Conservation (phyloP, 2,329 filamentous ascomycete genomes). For the Fusarium stilboides region DNA sequence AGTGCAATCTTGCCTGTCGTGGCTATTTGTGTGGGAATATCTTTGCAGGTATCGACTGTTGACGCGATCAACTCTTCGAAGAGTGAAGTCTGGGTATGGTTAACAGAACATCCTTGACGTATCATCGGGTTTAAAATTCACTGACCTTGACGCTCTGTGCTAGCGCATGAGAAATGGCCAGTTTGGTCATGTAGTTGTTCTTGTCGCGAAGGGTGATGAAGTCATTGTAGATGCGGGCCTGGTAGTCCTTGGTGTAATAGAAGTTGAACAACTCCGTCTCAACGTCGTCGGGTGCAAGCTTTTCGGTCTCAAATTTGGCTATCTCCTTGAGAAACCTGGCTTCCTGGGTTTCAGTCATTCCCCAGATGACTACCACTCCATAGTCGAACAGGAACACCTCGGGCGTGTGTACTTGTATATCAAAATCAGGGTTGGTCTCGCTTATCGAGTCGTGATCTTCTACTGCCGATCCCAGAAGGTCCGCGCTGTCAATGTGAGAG, state of each 20-base stretch:
- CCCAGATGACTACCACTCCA: slow-evolving; percentile 98
- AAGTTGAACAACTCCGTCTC: slow-evolving; percentile 99
- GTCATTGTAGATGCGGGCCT: slow-evolving; percentile 99
- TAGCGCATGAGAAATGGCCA: slow-evolving; percentile 95
- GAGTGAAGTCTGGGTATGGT: slow-evolving; percentile 79
- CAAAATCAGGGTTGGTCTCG: slow-evolving; percentile 77
- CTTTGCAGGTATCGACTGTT: slow-evolving; percentile 93
- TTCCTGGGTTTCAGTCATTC: slow-evolving; percentile 93
- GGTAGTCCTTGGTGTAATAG: slow-evolving; percentile 98
- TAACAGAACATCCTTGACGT: slow-evolving; percentile 21
- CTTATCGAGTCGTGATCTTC: slow-evolving; percentile 58
- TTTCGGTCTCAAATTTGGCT: slow-evolving; percentile 93
- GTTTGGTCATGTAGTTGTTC: slow-evolving; percentile 97
- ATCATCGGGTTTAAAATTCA: neutral
- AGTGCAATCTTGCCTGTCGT: slow-evolving; percentile 92
- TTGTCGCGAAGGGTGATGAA: slow-evolving; percentile 97
- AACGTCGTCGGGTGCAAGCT: slow-evolving; percentile 87
- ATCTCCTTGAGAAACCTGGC: slow-evolving; percentile 93
- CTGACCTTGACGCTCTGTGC: slow-evolving; percentile 92
- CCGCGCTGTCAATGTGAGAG: slow-evolving; percentile 50
- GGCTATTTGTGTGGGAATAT: slow-evolving; percentile 93
- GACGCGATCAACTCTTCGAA: slow-evolving; percentile 96
- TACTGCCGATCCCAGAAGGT: slow-evolving; percentile 54
- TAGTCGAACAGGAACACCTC: slow-evolving; percentile 98
- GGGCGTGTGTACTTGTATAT: slow-evolving; percentile 89